A percentile compares a stretch with the other conserved stretches of the same genome.
These are phyloP conservation scores for Uronychia setigera DNA, from an alignment of 73 alveolate species.

Conservation along the genomic window DNA sequence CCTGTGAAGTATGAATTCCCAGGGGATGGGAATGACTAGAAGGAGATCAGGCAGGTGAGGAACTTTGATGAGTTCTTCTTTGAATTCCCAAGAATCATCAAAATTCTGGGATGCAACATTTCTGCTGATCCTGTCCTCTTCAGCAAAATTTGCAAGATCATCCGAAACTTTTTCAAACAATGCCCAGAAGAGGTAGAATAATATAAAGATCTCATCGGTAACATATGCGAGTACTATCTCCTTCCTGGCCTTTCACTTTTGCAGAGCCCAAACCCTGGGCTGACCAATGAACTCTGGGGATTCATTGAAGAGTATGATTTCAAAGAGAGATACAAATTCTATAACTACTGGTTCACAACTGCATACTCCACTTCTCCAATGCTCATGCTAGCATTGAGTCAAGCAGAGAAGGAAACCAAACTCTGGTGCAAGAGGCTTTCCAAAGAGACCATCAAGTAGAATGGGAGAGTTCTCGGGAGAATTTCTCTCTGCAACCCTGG, in stretches of 20 bases:
- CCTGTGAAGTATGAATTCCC: slow-evolving; percentile 5
- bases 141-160: slow-evolving; percentile 14
- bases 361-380: slow-evolving; percentile 9
- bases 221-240: slow-evolving; percentile 6
- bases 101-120: slow-evolving; percentile 21
- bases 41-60: neutral
- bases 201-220: neutral
- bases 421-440: slow-evolving; percentile 47
- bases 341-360: slow-evolving; percentile 27
- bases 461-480: slow-evolving; percentile 48
- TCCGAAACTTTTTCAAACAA: neutral
- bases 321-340: slow-evolving; percentile 28
- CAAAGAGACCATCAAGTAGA: slow-evolving; percentile 46
- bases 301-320: slow-evolving; percentile 15
- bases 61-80: neutral
- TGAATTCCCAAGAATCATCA: slow-evolving; percentile 34
- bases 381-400: neutral
- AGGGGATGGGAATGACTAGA: neutral
- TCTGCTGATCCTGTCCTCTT: slow-evolving; percentile 15
- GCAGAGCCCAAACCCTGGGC: slow-evolving; percentile 3
- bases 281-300: slow-evolving; percentile 42
- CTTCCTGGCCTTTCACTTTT: slow-evolving; percentile 48
- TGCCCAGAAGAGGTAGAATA: slow-evolving; percentile 1
- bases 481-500: slow-evolving; percentile 20
- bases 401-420: slow-evolving; percentile 21